Evolutionary conservation across 306 rosid genomes (phyloP), one percentile per base, ranked within the genome.

Genomic region (Quercus agrifolia): DNA sequence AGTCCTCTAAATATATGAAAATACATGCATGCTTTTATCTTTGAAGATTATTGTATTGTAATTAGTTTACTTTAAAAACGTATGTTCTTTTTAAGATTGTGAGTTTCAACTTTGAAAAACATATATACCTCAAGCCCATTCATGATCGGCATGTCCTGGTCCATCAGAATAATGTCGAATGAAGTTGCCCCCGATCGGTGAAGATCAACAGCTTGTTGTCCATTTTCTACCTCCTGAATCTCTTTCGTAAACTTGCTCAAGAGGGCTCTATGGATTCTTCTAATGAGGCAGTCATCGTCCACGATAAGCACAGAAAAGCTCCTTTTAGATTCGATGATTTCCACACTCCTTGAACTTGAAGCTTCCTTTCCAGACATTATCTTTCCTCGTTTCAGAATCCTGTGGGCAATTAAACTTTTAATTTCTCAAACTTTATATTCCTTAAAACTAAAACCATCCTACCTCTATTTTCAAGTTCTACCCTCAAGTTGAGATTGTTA

Each of bases 131-230:
- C 62, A 11, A 30, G 5, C 9, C 87, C 87, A 64, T 80, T 74
- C 84, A 79, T 80, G 57, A 76, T 3, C 9, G 84, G 82, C 87
- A 80, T 80, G 55, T 80, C 84, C 73, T 66, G 17, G 35, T 84
- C 87, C 84, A 84, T 84, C 46, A 80, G 76, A 77, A 80, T 76
- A 71, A 84, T 73, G 57, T 71, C 78, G 21, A 83, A 83, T 19
- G 70, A 70, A 71, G 83, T 8, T 35, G 41, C 84, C 54, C 83
- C 78, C 0, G 58, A 76, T 8, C 69, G 78, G 61, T 63, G 74
- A 10, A 79, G 81, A 63, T 83, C 81, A 0, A 71, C 63, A 1
- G 84, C 87, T n/a, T 15, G 68, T 75, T 64, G 63, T 52, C 87
- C 84, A 76, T 76, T 75, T 1, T 64, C 81, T 2, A 75, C 87